A percentile compares a stretch with the other conserved stretches of the same genome.
phyloP scores from a whole-genome alignment of 441 rosid genomes.

The Adansonia rubrostipa region DNA sequence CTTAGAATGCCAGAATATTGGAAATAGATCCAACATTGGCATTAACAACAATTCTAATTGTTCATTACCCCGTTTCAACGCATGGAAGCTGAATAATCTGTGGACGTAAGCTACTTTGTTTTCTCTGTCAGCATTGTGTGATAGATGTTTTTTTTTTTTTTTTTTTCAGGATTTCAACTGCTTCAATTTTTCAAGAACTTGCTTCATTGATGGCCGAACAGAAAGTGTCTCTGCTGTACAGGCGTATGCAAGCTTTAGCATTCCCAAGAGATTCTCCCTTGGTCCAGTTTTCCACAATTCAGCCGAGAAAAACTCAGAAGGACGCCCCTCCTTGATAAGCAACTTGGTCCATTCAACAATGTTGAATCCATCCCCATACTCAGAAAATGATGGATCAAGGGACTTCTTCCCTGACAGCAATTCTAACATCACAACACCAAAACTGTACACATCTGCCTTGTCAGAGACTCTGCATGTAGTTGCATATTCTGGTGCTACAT shows the following conservation, averaged over 20 bases:
- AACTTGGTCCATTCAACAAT: conserved; percentile 68
- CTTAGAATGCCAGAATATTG: not conserved
- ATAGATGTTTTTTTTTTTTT: not conserved
- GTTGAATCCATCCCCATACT: conserved; percentile 65
- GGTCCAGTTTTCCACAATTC: conserved; percentile 62
- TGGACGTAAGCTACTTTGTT: conserved; percentile 14
- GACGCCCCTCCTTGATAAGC: conserved; percentile 56
- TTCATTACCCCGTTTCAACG: conserved; percentile 29
- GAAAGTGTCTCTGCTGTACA: conserved; percentile 62
- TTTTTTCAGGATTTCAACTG: conserved; percentile 47
- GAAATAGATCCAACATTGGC: not conserved
- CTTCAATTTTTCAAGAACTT: conserved; percentile 59
- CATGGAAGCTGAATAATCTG: conserved; percentile 7
- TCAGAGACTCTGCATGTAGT: conserved; percentile 75
- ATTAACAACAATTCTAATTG: not conserved
- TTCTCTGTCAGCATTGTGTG: conserved; percentile 13
- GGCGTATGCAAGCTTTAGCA: conserved; percentile 54
- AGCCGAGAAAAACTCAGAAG: conserved; percentile 50
- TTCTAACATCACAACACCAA: conserved; percentile 65
- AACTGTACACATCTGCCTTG: conserved; percentile 77
- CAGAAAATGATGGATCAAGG: conserved; percentile 72
- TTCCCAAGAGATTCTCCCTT: conserved; percentile 47
- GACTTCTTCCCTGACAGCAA: conserved; percentile 66
- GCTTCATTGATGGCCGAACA: conserved; percentile 57
- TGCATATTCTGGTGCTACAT: conserved; percentile 79